phyloP scores from a whole-genome alignment of 179 eudicot genomes.

The Actinidia chinensis region DNA sequence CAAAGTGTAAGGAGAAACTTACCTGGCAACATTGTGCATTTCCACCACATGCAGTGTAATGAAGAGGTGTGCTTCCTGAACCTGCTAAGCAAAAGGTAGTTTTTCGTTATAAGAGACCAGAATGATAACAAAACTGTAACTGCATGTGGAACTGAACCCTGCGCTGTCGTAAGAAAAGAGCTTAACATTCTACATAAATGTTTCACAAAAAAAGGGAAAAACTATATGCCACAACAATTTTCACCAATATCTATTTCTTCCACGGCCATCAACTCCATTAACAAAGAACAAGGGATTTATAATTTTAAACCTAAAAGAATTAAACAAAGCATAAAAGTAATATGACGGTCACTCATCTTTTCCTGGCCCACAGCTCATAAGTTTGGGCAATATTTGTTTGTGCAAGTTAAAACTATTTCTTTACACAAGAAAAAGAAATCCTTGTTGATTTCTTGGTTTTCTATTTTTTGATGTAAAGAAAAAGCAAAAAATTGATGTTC shows the following conservation, averaged over 20 bases:
- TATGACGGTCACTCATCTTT: background rate
- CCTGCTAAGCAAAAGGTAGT: slow-evolving; percentile 41
- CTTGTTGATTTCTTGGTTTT: no score
- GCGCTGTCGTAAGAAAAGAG: no score
- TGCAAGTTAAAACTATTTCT: no score
- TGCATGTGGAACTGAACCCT: no score
- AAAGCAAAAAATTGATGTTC: no score
- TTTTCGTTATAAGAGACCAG: background rate
- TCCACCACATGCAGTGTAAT: slow-evolving; percentile 97
- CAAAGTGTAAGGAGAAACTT: slow-evolving; percentile 16
- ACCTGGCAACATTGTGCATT: slow-evolving; percentile 89
- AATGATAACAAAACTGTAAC: background rate
- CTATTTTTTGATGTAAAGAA: no score
- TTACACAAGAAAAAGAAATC: no score
- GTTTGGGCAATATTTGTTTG: no score
- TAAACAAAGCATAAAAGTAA: background rate
- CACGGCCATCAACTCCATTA: background rate
- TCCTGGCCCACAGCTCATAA: background rate
- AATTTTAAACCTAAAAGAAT: background rate
- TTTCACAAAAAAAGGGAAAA: no score
- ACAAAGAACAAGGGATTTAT: background rate
- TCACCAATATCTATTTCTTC: background rate
- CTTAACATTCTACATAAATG: no score
- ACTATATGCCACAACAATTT: no score
- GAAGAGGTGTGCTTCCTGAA: slow-evolving; percentile 91